Conservation (phyloP, 1,284 basidiomycete species). For the Apiotrichum akiyoshidainum region DNA sequence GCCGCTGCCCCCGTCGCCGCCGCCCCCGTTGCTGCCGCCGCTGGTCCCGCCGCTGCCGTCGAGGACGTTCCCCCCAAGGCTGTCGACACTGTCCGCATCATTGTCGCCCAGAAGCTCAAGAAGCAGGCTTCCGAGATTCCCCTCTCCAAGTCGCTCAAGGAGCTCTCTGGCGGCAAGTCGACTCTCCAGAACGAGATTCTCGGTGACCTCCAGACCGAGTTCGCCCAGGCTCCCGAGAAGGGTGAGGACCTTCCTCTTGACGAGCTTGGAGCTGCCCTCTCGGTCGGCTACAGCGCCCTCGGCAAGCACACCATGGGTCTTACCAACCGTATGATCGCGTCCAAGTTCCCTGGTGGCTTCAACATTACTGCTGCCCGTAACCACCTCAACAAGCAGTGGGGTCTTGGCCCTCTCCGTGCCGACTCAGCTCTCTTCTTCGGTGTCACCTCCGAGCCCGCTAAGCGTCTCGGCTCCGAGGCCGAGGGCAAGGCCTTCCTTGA, state of each 20-base stretch:
- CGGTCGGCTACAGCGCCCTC: constrained; percentile 73
- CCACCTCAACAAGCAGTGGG: constrained; percentile 87
- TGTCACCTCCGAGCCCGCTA: constrained; percentile 87
- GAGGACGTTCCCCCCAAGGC: constrained; percentile 88
- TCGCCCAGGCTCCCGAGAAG: constrained; percentile 89
- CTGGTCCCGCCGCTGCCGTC: constrained; percentile 67
- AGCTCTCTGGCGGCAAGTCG: constrained; percentile 96
- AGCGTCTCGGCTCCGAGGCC: constrained; percentile 83
- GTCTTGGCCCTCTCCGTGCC: constrained; percentile 79
- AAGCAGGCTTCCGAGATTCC: constrained; percentile 86
- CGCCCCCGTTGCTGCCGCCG: constrained; percentile 54
- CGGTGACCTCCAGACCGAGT: constrained; percentile 87
- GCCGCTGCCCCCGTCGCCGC: constrained; percentile 54
- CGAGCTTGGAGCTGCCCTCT: constrained; percentile 84
- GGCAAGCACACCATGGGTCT: constrained; percentile 95
- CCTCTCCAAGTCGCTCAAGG: constrained; percentile 94
- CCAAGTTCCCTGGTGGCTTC: constrained; percentile 99
- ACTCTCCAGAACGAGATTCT: constrained; percentile 96
- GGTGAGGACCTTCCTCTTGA: constrained; percentile 94
- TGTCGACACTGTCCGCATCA: constrained; percentile 77
- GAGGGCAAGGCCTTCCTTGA: constrained; percentile 96
- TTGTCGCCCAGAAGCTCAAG: constrained; percentile 98
- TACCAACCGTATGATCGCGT: constrained; percentile 84
- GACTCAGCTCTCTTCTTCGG: constrained; percentile 89
- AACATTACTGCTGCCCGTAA: constrained; percentile 89